Evolutionary conservation across 345 rosid species (phyloP).

Genomic region (Reutealis trisperma): DNA sequence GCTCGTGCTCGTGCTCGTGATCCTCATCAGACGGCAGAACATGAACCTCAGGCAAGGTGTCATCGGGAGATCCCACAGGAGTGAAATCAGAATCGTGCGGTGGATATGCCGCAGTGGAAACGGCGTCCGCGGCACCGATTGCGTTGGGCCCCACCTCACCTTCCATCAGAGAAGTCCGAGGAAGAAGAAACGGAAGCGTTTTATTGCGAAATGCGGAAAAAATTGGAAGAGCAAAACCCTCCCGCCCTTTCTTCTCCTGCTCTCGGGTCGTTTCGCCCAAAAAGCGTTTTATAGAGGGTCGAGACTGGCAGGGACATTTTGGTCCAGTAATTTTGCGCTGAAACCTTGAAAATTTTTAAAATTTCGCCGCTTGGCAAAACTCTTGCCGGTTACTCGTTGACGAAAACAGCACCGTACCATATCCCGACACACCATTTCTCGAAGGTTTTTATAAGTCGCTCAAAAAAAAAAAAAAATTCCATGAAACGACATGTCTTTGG

Average conservation of each 20-base stretch:
- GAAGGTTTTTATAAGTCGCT: no score
- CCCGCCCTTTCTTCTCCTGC: conserved; percentile 29
- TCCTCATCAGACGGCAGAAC: conserved; percentile 24
- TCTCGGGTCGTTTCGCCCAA: neutral
- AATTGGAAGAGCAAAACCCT: conserved; percentile 2
- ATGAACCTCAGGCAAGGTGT: conserved; percentile 7
- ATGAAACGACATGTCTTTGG: no score
- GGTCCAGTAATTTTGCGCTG: neutral
- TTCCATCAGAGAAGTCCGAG: conserved; percentile 23
- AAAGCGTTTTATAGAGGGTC: neutral
- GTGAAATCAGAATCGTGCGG: conserved; percentile 11
- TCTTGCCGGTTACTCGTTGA: no score
- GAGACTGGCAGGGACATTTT: conserved; percentile 9
- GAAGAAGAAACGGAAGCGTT: conserved; percentile 22
- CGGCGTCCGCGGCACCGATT: neutral
- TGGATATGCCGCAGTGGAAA: neutral
- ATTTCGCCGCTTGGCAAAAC: neutral
- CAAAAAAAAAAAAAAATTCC: no score
- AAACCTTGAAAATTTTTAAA: neutral
- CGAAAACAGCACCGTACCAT: no score
- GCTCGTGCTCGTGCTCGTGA: conserved; percentile 7
- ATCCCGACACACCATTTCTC: no score
- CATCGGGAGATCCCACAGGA: conserved; percentile 29
- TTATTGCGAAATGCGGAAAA: neutral
- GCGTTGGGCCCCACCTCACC: conserved; percentile 17